Evolutionary conservation across 2,329 filamentous ascomycete species (phyloP).

Genomic region (Ophiocordyceps australis): DNA sequence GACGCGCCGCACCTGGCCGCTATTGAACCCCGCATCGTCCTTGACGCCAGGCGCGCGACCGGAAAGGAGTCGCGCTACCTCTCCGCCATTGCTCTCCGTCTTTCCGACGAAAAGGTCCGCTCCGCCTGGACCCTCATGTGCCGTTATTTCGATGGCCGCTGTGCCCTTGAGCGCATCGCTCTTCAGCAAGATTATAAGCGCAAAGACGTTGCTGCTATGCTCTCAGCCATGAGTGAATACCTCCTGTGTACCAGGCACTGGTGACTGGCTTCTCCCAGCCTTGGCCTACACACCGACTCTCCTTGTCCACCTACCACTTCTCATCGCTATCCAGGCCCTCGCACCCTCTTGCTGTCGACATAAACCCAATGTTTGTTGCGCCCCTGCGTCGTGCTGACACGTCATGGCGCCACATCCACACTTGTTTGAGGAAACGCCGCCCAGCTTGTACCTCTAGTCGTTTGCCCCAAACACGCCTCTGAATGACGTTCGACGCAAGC

Average conservation of each 20-base stretch:
- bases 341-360: too few relatives aligned
- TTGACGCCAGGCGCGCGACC: constrained; percentile 62
- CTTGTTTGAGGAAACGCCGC: too few relatives aligned
- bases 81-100: constrained; percentile 35
- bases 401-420: too few relatives aligned
- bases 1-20: constrained; percentile 35
- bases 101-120: constrained; percentile 37
- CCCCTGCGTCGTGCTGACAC: too few relatives aligned
- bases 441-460: too few relatives aligned
- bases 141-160: constrained; percentile 76
- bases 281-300: too few relatives aligned
- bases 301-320: too few relatives aligned
- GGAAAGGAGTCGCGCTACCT: constrained; percentile 60
- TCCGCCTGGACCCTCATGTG: constrained; percentile 56
- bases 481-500: too few relatives aligned
- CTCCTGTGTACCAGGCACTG: constrained; percentile 52
- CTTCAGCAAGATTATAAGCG: constrained; percentile 75
- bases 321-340: too few relatives aligned
- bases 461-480: too few relatives aligned
- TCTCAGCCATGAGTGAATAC: constrained; percentile 49
- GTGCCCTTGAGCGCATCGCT: constrained; percentile 71
- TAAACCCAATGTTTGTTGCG: too few relatives aligned
- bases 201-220: constrained; percentile 55
- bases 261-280: too few relatives aligned
- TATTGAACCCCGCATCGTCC: constrained; percentile 48